Evolutionary conservation across 306 rosid genomes (phyloP).

Genomic region (Boehmeria nivea): DNA sequence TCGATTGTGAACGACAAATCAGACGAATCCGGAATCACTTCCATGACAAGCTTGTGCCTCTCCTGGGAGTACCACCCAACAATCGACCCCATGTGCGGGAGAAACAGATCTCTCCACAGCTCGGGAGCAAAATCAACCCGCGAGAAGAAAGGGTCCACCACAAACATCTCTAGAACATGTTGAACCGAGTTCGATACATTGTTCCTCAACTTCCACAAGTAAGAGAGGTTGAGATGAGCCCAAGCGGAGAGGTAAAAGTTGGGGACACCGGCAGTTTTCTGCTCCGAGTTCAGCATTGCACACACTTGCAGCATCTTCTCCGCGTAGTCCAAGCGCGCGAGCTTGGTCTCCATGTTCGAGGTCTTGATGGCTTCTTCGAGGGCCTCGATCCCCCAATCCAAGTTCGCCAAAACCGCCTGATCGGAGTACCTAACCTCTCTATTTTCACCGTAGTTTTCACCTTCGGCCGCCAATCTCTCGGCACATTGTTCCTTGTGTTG

Average conservation of each 20-base stretch:
- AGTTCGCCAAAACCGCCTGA: constrained; percentile 85
- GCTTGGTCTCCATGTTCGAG: constrained; percentile 76
- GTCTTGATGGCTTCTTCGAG: constrained; percentile 89
- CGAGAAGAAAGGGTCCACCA: constrained; percentile 74
- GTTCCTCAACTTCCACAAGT: constrained; percentile 70
- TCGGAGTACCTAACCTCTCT: constrained; percentile 71
- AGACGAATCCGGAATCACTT: constrained; percentile 64
- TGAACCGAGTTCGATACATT: constrained; percentile 44
- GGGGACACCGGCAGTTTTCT: constrained; percentile 90
- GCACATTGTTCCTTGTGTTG: constrained; percentile 83
- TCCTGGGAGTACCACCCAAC: constrained; percentile 91
- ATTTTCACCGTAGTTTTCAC: constrained; percentile 76
- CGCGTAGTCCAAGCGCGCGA: constrained; percentile 73
- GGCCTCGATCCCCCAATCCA: constrained; percentile 96
- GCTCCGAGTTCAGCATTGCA: constrained; percentile 70
- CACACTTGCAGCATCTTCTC: constrained; percentile 90
- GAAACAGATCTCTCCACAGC: constrained; percentile 77
- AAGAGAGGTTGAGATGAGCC: constrained; percentile 79
- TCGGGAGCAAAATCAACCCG: constrained; percentile 85
- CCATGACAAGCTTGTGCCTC: constrained; percentile 78
- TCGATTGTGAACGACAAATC: constrained; percentile 80
- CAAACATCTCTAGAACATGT: constrained; percentile 80
- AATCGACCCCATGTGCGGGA: constrained; percentile 79
- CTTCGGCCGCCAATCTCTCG: constrained; percentile 92
- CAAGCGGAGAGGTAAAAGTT: constrained; percentile 88